phyloP scores from a whole-genome alignment of 495 filamentous ascomycete genomes.

The Jackrogersella minutella region DNA sequence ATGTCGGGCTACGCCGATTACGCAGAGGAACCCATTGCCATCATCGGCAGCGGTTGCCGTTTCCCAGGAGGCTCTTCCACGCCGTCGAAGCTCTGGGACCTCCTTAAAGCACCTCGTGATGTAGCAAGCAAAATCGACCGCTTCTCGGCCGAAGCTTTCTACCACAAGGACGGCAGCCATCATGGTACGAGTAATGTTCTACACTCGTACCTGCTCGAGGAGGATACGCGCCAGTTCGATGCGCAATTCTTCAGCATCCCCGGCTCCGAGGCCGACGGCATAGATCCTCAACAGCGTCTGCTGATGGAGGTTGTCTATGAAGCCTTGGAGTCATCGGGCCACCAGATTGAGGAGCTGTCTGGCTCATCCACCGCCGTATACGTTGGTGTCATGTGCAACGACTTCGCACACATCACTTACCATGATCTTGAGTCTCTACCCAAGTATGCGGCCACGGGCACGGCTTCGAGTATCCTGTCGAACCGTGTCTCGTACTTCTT shows the following conservation, averaged over 20 bases:
- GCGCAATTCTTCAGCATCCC: conserved; percentile 18
- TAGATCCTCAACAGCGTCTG: conserved; percentile 42
- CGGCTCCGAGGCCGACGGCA: conserved; percentile 49
- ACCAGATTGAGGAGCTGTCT: conserved; percentile 46
- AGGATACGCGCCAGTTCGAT: conserved; percentile 15
- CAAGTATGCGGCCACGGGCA: conserved; percentile 57
- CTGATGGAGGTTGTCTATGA: conserved; percentile 63
- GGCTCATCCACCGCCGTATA: conserved; percentile 59
- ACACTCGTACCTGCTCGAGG: conserved; percentile 9
- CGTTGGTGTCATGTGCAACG: conserved; percentile 57
- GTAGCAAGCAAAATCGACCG: conserved; percentile 15
- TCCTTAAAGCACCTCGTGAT: conserved; percentile 17
- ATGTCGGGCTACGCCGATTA: conserved; percentile 12
- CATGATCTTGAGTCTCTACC: conserved; percentile 36
- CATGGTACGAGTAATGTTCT: conserved; percentile 20
- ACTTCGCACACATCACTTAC: conserved; percentile 52
- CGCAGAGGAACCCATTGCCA: conserved; percentile 21
- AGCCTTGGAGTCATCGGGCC: conserved; percentile 57
- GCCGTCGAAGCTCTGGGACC: conserved; percentile 15
- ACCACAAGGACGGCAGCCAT: conserved; percentile 22
- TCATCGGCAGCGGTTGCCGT: conserved; percentile 18
- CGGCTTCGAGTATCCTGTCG: conserved; percentile 48
- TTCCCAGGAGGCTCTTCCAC: conserved; percentile 7
- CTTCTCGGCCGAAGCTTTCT: conserved; percentile 40
- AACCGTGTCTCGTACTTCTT: conserved; percentile 61